Conservation (phyloP, 768 basidiomycete genomes). For the Trametes cingulata region DNA sequence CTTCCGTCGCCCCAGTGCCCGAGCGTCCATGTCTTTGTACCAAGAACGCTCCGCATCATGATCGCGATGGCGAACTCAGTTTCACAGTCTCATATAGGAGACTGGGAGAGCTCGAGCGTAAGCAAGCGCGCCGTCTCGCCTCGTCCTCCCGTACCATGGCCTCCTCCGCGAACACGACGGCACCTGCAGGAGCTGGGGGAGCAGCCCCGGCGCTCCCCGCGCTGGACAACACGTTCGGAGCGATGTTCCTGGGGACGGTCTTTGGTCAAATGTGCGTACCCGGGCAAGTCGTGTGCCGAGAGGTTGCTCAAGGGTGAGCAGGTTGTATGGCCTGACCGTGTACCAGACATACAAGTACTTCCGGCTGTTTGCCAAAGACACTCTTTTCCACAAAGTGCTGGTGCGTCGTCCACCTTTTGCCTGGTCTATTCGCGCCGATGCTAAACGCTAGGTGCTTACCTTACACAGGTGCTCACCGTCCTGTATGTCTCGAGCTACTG, state of each 20-base stretch:
- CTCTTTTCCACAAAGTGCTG: background rate
- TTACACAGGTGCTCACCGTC: background rate
- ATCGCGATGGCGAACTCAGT: background rate
- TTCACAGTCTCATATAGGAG: too few species aligned
- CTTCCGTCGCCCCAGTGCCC: too few species aligned
- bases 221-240: background rate
- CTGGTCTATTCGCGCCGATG: too few species aligned
- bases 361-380: background rate
- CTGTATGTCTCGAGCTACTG: too few species aligned
- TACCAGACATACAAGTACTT: background rate
- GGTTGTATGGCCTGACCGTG: background rate
- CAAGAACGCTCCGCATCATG: background rate
- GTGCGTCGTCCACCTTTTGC: background rate
- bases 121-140: too few species aligned
- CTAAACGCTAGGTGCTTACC: too few species aligned
- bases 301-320: background rate
- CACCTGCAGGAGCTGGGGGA: background rate
- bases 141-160: background rate
- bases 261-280: background rate
- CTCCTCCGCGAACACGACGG: background rate
- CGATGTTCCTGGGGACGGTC: background rate
- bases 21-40: too few species aligned
- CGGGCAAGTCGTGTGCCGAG: background rate
- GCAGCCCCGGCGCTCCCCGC: background rate
- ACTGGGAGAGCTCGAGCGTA: too few species aligned